These are phyloP conservation scores for Dendrostoma leiphaemia DNA, from an alignment of 2,329 filamentous ascomycete genomes.

Conservation along the genomic window DNA sequence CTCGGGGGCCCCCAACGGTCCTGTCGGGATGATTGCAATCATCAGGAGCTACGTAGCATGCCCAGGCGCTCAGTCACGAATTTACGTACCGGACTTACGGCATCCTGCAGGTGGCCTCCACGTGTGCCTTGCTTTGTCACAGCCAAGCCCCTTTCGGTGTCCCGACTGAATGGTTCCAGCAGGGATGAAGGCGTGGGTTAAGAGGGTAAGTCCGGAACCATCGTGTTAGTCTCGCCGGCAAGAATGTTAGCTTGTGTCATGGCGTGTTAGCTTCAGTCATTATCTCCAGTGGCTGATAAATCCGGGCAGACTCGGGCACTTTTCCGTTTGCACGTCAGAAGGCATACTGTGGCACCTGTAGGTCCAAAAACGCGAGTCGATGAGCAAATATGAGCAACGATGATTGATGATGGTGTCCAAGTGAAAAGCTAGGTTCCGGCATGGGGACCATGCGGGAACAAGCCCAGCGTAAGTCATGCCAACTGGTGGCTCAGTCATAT, in stretches of 20 bases:
- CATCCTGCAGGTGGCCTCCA: not conserved
- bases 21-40: not conserved
- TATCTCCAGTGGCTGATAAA: slow-evolving; percentile 5
- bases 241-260: not conserved
- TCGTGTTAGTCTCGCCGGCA: not conserved
- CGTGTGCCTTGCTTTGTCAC: slow-evolving; percentile 1
- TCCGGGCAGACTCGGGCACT: no score
- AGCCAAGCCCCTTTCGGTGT: not conserved
- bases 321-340: no score
- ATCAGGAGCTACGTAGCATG: not conserved
- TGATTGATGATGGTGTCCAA: no score
- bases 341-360: no score
- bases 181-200: not conserved
- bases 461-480: no score
- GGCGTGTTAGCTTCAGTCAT: not conserved
- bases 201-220: not conserved
- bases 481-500: no score
- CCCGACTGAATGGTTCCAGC: not conserved
- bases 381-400: no score
- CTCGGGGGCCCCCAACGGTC: not conserved
- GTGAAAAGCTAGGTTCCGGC: no score
- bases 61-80: not conserved
- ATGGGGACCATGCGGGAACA: no score
- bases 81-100: slow-evolving; percentile 8
- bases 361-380: no score